A percentile compares a stretch with the other conserved stretches of the same genome.
Conservation (phyloP, 129 eudicot species). For the Artemisia argyi region DNA sequence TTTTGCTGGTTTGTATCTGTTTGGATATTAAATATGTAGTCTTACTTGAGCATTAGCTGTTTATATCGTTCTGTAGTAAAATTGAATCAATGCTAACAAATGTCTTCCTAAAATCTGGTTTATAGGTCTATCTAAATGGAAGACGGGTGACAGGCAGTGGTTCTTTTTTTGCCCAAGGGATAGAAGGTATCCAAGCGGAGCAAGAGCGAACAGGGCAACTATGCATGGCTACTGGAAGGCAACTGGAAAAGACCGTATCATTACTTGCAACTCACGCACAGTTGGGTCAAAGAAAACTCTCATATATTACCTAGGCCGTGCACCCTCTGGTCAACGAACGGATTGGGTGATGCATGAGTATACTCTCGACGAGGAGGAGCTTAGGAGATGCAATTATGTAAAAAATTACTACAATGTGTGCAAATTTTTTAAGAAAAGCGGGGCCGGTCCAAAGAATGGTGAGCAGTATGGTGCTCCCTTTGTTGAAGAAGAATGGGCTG, state of each 20-base stretch:
- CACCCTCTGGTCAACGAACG: slow-evolving; percentile 75
- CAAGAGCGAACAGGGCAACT: slow-evolving; percentile 64
- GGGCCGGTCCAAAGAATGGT: slow-evolving; percentile 86
- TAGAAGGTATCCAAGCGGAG: slow-evolving; percentile 72
- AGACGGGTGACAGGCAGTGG: slow-evolving; percentile 90
- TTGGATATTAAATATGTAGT: neutral
- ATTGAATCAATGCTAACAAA: slow-evolving; percentile 5
- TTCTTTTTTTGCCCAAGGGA: slow-evolving; percentile 74
- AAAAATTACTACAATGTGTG: slow-evolving; percentile 55
- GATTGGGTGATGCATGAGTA: slow-evolving; percentile 98
- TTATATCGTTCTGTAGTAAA: neutral
- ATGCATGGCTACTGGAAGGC: slow-evolving; percentile 84
- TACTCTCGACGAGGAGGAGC: slow-evolving; percentile 71
- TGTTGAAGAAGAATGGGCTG: slow-evolving; percentile 81
- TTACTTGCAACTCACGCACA: slow-evolving; percentile 49
- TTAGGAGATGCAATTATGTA: slow-evolving; percentile 55
- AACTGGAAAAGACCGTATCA: slow-evolving; percentile 78
- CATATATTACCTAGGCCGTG: slow-evolving; percentile 75
- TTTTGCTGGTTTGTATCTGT: neutral
- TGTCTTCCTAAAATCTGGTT: neutral
- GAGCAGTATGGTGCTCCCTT: slow-evolving; percentile 95
- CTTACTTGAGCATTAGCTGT: neutral
- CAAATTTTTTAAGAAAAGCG: slow-evolving; percentile 78
- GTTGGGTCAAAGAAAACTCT: slow-evolving; percentile 85
- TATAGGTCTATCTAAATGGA: slow-evolving; percentile 61